Evolutionary conservation across 2,329 filamentous ascomycete species (phyloP), one percentile per base, ranked within the genome.

Genomic region (Cladophialophora exuberans): DNA sequence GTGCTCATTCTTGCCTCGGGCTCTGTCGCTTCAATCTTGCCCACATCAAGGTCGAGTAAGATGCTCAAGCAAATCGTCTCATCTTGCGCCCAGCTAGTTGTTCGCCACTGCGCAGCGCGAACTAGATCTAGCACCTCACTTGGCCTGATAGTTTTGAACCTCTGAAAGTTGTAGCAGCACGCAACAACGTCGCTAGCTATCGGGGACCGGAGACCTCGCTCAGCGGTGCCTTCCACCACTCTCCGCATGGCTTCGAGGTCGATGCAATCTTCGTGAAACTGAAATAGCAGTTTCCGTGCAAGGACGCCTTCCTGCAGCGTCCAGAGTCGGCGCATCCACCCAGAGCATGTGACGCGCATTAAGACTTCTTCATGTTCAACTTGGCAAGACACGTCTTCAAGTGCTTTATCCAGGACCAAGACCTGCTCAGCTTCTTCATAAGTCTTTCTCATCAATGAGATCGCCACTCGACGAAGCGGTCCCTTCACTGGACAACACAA

Each of bases 261-360:
- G 17, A 39, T 39, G 9, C 17, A 39, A 15, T 26, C 13, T 15
- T 46, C 43, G 2, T 23, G 23, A 22, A 46, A 46, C 6, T n/a
- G n/a, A 10, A 46, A 15, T 6, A 46, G 17, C 7, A 46, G 23
- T 13, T 46, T 13, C 13, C 22, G 15, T 1, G 23, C n/a, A 13
- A 46, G 26, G n/a, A 33, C 43, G 17, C 23, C 43, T 35, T 46
- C 43, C 17, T 46, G 43, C n/a, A 46, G 43, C 28, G 43, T 46
- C 43, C 43, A 46, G 15, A 46, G 26, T 17, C 43, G 23, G 15
- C 43, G 23, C 43, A n/a, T 17, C 43, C 43, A 46, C 11, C 22
- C 28, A 1, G 43, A 46, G 15, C 30, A 33, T 20, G 18, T 46
- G 23, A 46, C 23, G 15, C n/a, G 17, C 23, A 46, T 46, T 23